Evolutionary conservation across 2,329 filamentous ascomycete species (phyloP).

Genomic region (Phialophora macrospora): DNA sequence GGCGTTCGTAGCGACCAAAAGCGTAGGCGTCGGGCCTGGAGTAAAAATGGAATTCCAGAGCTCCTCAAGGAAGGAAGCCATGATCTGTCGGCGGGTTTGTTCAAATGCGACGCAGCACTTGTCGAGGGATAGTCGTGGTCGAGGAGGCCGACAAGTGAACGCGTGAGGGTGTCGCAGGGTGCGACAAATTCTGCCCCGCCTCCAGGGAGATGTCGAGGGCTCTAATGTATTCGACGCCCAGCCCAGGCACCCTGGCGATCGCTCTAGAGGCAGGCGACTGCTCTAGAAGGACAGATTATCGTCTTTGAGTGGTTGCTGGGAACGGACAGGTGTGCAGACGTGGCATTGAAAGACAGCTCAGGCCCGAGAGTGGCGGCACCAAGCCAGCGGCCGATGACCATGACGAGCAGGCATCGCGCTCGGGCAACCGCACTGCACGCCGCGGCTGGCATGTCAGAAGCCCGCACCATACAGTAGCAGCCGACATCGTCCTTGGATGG

Average conservation of each 20-base stretch:
- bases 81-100: constrained; percentile 36
- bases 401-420: constrained; percentile 7
- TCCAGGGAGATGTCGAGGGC: constrained; percentile 16
- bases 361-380: not conserved
- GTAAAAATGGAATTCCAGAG: constrained; percentile 94
- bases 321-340: constrained; percentile 18
- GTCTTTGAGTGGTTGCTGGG: constrained; percentile 21
- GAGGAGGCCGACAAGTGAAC: constrained; percentile 7
- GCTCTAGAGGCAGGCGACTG: constrained; percentile 15
- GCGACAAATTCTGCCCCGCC: constrained; percentile 28
- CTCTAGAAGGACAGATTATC: constrained; percentile 23
- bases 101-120: not conserved
- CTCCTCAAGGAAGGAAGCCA: constrained; percentile 67
- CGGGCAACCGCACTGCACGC: not conserved
- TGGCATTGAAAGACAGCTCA: constrained; percentile 22
- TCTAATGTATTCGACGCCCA: constrained; percentile 20
- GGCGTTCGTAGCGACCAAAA: constrained; percentile 86
- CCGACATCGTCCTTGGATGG: not conserved
- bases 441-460: constrained; percentile 15
- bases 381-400: constrained; percentile 12
- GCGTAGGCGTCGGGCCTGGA: constrained; percentile 83
- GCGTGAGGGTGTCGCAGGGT: constrained; percentile 15
- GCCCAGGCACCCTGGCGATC: constrained; percentile 9
- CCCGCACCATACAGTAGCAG: not conserved
- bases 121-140: not conserved